Conservation (phyloP, 257 asterid genomes). For the Lantana camara region DNA sequence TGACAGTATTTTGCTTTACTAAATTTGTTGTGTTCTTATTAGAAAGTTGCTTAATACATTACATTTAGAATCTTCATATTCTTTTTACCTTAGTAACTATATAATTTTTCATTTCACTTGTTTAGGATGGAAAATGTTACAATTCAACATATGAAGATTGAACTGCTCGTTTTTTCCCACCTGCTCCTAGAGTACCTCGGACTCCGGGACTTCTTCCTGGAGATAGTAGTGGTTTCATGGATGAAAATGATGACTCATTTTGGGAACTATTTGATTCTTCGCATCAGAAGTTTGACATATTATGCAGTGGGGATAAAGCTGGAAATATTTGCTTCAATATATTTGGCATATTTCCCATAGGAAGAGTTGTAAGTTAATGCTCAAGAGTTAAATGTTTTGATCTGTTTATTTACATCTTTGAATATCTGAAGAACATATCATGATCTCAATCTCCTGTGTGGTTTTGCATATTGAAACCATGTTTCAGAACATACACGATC, state of each 20-base stretch:
- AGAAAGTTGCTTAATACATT: slow-evolving; percentile 1
- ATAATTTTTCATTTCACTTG: slow-evolving; percentile 17
- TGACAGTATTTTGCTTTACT: not conserved
- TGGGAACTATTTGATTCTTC: slow-evolving; percentile 88
- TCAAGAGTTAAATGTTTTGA: slow-evolving; percentile 8
- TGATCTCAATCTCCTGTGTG: slow-evolving; percentile 25
- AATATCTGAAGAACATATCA: slow-evolving; percentile 18
- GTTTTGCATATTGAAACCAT: slow-evolving; percentile 30
- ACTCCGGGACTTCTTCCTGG: slow-evolving; percentile 89
- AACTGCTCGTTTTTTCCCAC: slow-evolving; percentile 92
- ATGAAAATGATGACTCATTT: slow-evolving; percentile 75
- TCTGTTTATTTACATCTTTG: slow-evolving; percentile 21
- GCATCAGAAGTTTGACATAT: slow-evolving; percentile 71
- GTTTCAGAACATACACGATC: slow-evolving; percentile 69
- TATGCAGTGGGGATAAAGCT: slow-evolving; percentile 93
- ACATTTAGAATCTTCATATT: slow-evolving; percentile 14
- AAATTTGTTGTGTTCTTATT: slow-evolving; percentile 18
- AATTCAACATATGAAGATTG: slow-evolving; percentile 73
- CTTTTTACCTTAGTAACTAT: slow-evolving; percentile 19
- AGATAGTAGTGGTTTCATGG: slow-evolving; percentile 76
- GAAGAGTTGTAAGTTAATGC: slow-evolving; percentile 78
- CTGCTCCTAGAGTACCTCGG: slow-evolving; percentile 86
- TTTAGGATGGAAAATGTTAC: slow-evolving; percentile 59
- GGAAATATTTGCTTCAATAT: slow-evolving; percentile 88
- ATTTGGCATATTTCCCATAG: slow-evolving; percentile 94